These are phyloP conservation scores for Raffaelea arxii DNA, from an alignment of 2,329 filamentous ascomycete species.

Conservation along the genomic window DNA sequence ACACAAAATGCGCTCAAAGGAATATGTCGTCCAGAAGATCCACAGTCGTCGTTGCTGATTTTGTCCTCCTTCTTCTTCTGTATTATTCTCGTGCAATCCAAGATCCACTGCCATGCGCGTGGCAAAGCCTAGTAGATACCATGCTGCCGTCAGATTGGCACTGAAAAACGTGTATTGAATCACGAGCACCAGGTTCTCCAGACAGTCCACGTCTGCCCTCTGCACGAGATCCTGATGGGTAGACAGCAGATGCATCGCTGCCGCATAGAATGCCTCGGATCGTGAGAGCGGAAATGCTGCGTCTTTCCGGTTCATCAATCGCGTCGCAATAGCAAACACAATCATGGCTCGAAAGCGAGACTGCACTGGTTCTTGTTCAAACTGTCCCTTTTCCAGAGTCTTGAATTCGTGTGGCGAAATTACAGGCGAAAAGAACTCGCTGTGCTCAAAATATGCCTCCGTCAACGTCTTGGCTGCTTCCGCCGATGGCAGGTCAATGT, in stretches of 20 bases:
- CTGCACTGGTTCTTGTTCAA: background rate
- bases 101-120: background rate
- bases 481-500: background rate
- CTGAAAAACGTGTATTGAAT: slow-evolving; percentile 1
- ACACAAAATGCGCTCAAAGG: slow-evolving; percentile 1
- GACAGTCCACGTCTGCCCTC: background rate
- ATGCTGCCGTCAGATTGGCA: background rate
- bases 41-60: background rate
- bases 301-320: background rate
- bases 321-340: background rate
- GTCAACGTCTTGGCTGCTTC: background rate
- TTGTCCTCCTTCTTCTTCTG: background rate
- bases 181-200: background rate
- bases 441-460: slow-evolving; percentile 3
- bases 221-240: background rate
- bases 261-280: background rate
- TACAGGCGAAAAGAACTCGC: slow-evolving; percentile 1
- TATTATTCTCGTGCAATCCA: background rate
- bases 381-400: background rate
- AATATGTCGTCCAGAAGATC: background rate
- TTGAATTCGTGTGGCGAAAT: background rate
- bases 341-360: background rate
- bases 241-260: background rate
- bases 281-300: background rate
- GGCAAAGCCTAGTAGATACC: background rate